These are phyloP conservation scores for Xerocomus minutiporus DNA, from an alignment of 1,284 basidiomycete genomes.

Conservation along the genomic window DNA sequence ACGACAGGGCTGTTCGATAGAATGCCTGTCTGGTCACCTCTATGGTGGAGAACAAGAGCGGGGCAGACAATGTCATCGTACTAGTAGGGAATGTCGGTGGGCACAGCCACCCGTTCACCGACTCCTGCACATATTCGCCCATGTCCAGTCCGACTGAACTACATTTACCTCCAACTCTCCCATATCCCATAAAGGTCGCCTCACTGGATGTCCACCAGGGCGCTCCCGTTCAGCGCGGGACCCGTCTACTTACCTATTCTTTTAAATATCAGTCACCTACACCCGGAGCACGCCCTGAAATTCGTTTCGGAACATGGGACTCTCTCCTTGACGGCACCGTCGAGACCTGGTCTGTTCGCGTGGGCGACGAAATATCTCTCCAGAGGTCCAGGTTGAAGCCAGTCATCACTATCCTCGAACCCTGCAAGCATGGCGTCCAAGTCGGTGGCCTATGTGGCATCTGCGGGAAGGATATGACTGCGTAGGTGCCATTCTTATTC, in stretches of 20 bases:
- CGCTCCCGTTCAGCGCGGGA: slow-evolving; percentile 56
- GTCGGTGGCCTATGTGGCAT: slow-evolving; percentile 88
- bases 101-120: slow-evolving; percentile 22
- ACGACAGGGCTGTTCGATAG: slow-evolving; percentile 63
- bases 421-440: slow-evolving; percentile 92
- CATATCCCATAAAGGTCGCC: slow-evolving; percentile 76
- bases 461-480: slow-evolving; percentile 91
- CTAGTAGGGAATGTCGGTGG: not conserved
- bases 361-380: slow-evolving; percentile 56
- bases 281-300: slow-evolving; percentile 49
- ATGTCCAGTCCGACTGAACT: slow-evolving; percentile 56
- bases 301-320: slow-evolving; percentile 86
- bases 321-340: slow-evolving; percentile 74
- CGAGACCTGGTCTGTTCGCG: slow-evolving; percentile 58
- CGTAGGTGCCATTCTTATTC: slow-evolving; percentile 47
- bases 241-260: slow-evolving; percentile 75
- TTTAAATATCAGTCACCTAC: slow-evolving; percentile 51
- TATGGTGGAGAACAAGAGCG: slow-evolving; percentile 73
- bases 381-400: slow-evolving; percentile 53
- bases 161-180: slow-evolving; percentile 64
- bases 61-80: slow-evolving; percentile 20
- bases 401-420: slow-evolving; percentile 68
- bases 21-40: slow-evolving; percentile 84
- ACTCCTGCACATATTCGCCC: slow-evolving; percentile 10
- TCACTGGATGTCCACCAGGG: slow-evolving; percentile 52